Base-by-base conservation (phyloP, 2,329 filamentous ascomycete genomes). In the Chaetomiaceae sp. region DNA sequence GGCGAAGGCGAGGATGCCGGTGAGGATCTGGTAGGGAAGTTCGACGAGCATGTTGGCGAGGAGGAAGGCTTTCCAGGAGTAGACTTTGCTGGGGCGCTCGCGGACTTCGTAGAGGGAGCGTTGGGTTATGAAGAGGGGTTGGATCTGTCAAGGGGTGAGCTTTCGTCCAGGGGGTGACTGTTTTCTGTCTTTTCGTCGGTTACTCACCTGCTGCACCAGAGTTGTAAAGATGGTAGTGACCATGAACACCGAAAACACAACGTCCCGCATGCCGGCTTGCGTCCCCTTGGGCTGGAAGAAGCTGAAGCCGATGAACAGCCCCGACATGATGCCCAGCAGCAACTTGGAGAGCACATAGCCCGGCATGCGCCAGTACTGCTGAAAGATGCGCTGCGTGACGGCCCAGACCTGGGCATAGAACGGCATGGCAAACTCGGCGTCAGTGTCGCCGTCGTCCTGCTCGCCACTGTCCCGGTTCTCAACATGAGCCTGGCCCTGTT, bases 281-380 rank as follows among this genome's bases (percentile, higher is more conserved):
- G 81, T 82, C 47, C 75, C 75, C 6, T 80, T 54, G 5, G 72
- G 76, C 3, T 73, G 44, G 70, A 76, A 89, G 68, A 91, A 89
- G 0, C 84, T 86, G 66, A 89, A 88, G 1, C 87, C 88, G 54
- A 91, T 85, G 65, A 91, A 91, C 1, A 92, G 73, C 6, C 56
- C 79, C 75, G 22, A 82, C 76, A 82, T 75, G 47, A 79, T 59
- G 2, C 72, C 84, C 17, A 92, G 78, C 1, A 77, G 67, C 2
- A 81, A 67, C 71, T 92, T 92, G 53, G 87, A 80, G 68, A 89
- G 87, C 63, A 94, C 83, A 69, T 94, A 94, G 11, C 76, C 76
- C 0, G 89, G 89, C 52, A 83, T 89, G 42, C 89, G 81, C 88
- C 89, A 92, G 75, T 91, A 91, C 65, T 94, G 89, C 64, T 89